A percentile compares a stretch with the other conserved stretches of the same genome.
Evolutionary conservation across 305 asterid genomes (phyloP).

Genomic region (Petunia hybrid): DNA sequence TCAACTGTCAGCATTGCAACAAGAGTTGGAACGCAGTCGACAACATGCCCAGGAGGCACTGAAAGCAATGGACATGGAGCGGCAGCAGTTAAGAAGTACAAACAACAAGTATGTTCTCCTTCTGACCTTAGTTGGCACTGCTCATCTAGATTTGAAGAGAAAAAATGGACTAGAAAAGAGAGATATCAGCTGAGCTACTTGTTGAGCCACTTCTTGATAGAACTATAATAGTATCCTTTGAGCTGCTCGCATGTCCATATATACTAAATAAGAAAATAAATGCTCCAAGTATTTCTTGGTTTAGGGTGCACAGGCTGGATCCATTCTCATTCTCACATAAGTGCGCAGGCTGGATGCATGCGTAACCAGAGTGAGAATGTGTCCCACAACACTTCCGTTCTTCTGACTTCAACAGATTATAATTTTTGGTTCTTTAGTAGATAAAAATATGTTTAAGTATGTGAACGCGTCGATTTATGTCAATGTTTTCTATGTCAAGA

Average conservation of each 20-base stretch:
- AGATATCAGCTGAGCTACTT: slow-evolving; percentile 1
- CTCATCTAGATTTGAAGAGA: not conserved
- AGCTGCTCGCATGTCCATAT: slow-evolving; percentile 13
- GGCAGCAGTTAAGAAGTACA: slow-evolving; percentile 91
- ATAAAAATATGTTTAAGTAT: not conserved
- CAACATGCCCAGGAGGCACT: slow-evolving; percentile 94
- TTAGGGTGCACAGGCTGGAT: too few species aligned
- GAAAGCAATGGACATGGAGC: slow-evolving; percentile 89
- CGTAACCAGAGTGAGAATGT: not conserved
- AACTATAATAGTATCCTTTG: not conserved
- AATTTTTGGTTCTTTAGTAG: not conserved
- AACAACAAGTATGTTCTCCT: slow-evolving; percentile 79
- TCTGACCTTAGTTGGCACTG: slow-evolving; percentile 32
- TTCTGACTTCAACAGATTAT: not conserved
- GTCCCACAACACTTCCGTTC: not conserved
- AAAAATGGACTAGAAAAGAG: not conserved
- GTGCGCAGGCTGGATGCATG: not conserved
- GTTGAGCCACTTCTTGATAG: slow-evolving; percentile 14
- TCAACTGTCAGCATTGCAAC: slow-evolving; percentile 78
- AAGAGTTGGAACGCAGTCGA: slow-evolving; percentile 91
- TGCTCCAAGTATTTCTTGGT: not conserved
- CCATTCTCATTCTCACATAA: too few species aligned
- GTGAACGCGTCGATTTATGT: not conserved
- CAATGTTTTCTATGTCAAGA: not conserved
- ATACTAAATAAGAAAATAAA: not conserved